These are phyloP conservation scores for Penicillium alfredii DNA, from an alignment of 495 filamentous ascomycete genomes.

Conservation along the genomic window DNA sequence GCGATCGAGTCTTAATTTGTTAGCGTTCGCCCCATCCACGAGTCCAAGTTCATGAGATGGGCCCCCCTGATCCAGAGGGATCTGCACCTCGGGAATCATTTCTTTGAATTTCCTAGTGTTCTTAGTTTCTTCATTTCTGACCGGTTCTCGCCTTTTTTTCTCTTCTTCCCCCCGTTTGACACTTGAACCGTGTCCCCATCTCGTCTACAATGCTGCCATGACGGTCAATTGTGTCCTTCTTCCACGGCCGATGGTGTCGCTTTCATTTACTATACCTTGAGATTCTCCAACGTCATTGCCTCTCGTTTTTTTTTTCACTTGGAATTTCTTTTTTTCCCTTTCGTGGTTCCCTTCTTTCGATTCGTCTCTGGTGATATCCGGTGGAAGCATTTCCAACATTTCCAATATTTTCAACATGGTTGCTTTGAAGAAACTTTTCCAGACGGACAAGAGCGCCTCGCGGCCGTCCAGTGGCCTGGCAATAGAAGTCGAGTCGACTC, in stretches of 20 bases:
- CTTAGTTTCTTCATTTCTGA: slow-evolving; percentile 6
- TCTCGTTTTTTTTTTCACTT: too few relatives aligned
- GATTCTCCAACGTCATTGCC: too few relatives aligned
- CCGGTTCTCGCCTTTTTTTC: slow-evolving; percentile 3
- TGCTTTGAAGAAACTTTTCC: slow-evolving; percentile 34
- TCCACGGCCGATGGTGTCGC: slow-evolving; percentile 16
- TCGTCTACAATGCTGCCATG: slow-evolving; percentile 18
- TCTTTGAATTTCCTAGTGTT: background rate
- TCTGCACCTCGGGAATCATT: slow-evolving; percentile 15
- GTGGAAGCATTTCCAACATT: background rate
- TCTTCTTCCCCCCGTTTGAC: slow-evolving; percentile 5
- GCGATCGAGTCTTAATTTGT: slow-evolving; percentile 22
- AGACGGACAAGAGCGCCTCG: slow-evolving; percentile 22
- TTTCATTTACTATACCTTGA: too few relatives aligned
- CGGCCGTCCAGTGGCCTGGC: slow-evolving; percentile 10
- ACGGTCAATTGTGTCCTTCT: slow-evolving; percentile 10
- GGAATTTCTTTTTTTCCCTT: slow-evolving; percentile 2
- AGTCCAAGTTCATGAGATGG: too few relatives aligned
- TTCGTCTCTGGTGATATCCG: too few relatives aligned
- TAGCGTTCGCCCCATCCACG: slow-evolving; percentile 21
- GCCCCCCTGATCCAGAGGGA: slow-evolving; percentile 27
- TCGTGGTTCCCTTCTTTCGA: slow-evolving; percentile 6
- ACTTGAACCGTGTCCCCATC: slow-evolving; percentile 12
- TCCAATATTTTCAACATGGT: slow-evolving; percentile 25
- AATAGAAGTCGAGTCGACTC: slow-evolving; percentile 1